These are phyloP conservation scores for Sordariomycetes sp. DNA, from an alignment of 2,329 filamentous ascomycete species.

Conservation along the genomic window DNA sequence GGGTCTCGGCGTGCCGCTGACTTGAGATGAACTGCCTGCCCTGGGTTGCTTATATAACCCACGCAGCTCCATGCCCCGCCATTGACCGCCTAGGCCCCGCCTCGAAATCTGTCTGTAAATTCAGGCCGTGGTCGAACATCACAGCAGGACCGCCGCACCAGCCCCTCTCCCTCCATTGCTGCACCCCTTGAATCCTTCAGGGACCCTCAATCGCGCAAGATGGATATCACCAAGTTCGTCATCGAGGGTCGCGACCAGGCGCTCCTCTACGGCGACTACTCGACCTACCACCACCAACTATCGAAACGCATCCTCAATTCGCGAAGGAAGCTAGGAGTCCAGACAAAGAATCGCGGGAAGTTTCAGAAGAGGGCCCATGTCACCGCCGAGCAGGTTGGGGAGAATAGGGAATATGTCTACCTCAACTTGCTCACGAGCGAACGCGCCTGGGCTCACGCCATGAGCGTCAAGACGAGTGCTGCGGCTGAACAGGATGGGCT, in stretches of 20 bases:
- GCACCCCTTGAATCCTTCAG: not conserved
- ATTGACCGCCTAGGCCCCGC: not conserved
- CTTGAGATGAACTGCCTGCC: no score
- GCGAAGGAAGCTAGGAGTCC: constrained; percentile 76
- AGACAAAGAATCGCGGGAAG: constrained; percentile 80
- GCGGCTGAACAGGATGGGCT: constrained; percentile 73
- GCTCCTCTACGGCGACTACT: constrained; percentile 81
- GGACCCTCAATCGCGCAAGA: constrained; percentile 24
- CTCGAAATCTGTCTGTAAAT: not conserved
- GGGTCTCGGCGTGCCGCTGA: no score
- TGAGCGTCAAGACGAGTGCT: constrained; percentile 84
- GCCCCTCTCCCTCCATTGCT: no score
- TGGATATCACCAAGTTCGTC: constrained; percentile 88
- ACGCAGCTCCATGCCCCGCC: not conserved
- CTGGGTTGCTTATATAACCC: constrained; percentile 2
- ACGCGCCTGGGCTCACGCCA: constrained; percentile 89
- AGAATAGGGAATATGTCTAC: constrained; percentile 65
- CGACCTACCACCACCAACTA: constrained; percentile 71
- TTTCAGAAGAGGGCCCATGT: constrained; percentile 63
- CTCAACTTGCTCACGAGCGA: constrained; percentile 82
- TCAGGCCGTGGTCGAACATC: not conserved
- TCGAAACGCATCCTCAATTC: constrained; percentile 73
- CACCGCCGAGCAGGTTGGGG: constrained; percentile 64
- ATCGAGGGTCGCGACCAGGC: constrained; percentile 72
- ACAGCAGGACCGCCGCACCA: not conserved